Base-by-base conservation (phyloP, 768 basidiomycete genomes). In the Artomyces pyxidatus region DNA sequence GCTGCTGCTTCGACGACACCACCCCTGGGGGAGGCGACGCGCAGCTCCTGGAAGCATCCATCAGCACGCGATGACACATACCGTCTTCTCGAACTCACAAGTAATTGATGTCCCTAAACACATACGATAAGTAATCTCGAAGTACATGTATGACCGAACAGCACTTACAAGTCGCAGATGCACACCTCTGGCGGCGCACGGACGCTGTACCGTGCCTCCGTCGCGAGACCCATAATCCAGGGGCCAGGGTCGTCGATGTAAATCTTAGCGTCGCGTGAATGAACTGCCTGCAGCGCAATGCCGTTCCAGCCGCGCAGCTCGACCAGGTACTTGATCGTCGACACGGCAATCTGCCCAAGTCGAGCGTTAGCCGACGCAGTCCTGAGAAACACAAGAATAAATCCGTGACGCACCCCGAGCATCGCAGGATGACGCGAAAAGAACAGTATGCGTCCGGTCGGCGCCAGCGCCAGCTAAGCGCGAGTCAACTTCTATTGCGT, bases 211-310 rank as follows among this genome's bases (percentile, higher is more conserved):
- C 89, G 76, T 7, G 87, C 84, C 61, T 94, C 86, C 1, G 88
- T 88, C 10, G 89, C 81, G 32, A 95, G 73, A 29, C 89, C 94
- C 65, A 97, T 79, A 58, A 98, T 92, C 83, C 91, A 98, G 52
- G 95, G 95, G 28, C 94, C 94, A 37, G 94, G 91, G 64, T 98
- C 93, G 56, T 97, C 93, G 53, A 94, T 85, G 56, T 91, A 89
- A 45, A 98, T 89, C 62, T 86, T 89, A 23, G 90, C 84, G 55
- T 96, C 95, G 39, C 94, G 82, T 28, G 85, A 81, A 62, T 93
- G 32, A 3, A 91, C 86, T 1, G 88, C 76, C 29, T 83, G 71
- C 37, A 93, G 74, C 14, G 88, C 84, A 45, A 95, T 82, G 3
- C 93, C 93, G 60, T 80, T 87, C 93, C 93, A 96, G 4, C 91